A percentile compares a stretch with the other conserved stretches of the same genome.
Evolutionary conservation across 2,329 filamentous ascomycete genomes (phyloP).

Genomic region (Trichoderma sp.): DNA sequence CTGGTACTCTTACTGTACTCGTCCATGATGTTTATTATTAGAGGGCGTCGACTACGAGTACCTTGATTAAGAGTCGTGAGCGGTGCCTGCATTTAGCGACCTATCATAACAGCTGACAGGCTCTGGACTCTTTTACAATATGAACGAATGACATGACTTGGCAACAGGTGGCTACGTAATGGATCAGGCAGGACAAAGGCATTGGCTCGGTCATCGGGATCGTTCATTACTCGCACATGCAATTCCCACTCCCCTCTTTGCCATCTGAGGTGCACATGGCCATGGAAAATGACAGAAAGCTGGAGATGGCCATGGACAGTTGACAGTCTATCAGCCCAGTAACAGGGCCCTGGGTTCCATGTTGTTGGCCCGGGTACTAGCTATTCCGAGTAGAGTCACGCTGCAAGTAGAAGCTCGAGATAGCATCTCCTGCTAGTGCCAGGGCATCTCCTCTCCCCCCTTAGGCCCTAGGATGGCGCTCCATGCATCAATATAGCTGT

Average conservation of each 20-base stretch:
- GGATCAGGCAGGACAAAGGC: neutral
- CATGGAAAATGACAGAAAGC: neutral
- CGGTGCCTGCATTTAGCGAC: constrained; percentile 8
- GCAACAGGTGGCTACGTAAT: constrained; percentile 9
- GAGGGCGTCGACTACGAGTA: neutral
- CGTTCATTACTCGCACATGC: constrained; percentile 1
- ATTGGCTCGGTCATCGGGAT: neutral
- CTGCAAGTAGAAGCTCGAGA: neutral
- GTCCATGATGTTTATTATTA: neutral
- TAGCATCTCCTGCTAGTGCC: neutral
- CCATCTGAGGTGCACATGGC: neutral
- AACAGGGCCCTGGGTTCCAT: neutral
- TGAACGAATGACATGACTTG: neutral
- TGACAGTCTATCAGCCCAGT: neutral
- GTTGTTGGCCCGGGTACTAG: neutral
- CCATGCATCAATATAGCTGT: neutral
- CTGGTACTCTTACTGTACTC: neutral
- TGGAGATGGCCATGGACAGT: neutral
- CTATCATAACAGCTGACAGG: constrained; percentile 2
- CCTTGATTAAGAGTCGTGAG: neutral
- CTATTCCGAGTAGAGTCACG: neutral
- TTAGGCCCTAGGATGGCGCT: neutral
- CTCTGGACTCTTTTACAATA: neutral
- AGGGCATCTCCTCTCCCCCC: neutral
- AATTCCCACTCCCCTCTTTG: neutral